Conservation (phyloP, 805 yeast genomes). For the Pichia ethanolica region DNA sequence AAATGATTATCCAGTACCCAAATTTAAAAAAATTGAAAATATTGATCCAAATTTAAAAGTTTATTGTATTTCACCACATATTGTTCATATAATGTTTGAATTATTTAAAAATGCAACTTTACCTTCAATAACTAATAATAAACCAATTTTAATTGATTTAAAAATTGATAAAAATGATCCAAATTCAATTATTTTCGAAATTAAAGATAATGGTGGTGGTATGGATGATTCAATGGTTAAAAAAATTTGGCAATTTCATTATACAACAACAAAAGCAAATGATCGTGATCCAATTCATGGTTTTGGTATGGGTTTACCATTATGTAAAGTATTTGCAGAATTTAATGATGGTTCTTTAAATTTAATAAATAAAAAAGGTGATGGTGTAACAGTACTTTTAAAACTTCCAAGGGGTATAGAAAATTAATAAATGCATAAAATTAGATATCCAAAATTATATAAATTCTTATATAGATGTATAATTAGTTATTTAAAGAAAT, state of each 20-base stretch:
- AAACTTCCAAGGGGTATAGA: conserved; percentile 15
- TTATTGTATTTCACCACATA: conserved; percentile 23
- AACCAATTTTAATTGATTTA: conserved; percentile 15
- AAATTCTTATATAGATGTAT: too few relatives aligned
- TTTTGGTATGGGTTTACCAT: conserved; percentile 29
- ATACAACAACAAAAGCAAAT: conserved; percentile 19
- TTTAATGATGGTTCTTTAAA: conserved; percentile 22
- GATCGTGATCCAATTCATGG: conserved; percentile 25
- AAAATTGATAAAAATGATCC: conserved; percentile 6
- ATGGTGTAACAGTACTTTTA: conserved; percentile 21
- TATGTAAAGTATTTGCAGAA: conserved; percentile 22
- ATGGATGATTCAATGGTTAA: conserved; percentile 13
- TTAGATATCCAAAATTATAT: too few relatives aligned
- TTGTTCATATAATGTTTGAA: conserved; percentile 26
- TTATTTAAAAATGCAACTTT: conserved; percentile 25
- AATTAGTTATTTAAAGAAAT: too few relatives aligned
- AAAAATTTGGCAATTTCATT: conserved; percentile 27
- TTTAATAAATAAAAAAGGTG: conserved; percentile 16
- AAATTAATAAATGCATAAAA: background rate
- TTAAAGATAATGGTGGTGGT: conserved; percentile 28
- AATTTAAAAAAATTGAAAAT: conserved; percentile 7
- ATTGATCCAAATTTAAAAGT: conserved; percentile 4
- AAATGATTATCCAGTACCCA: conserved; percentile 27
- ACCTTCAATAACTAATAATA: conserved; percentile 19
- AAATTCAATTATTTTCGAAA: conserved; percentile 11